These are phyloP conservation scores for Russula earlei DNA, from an alignment of 768 basidiomycete genomes.

Conservation along the genomic window DNA sequence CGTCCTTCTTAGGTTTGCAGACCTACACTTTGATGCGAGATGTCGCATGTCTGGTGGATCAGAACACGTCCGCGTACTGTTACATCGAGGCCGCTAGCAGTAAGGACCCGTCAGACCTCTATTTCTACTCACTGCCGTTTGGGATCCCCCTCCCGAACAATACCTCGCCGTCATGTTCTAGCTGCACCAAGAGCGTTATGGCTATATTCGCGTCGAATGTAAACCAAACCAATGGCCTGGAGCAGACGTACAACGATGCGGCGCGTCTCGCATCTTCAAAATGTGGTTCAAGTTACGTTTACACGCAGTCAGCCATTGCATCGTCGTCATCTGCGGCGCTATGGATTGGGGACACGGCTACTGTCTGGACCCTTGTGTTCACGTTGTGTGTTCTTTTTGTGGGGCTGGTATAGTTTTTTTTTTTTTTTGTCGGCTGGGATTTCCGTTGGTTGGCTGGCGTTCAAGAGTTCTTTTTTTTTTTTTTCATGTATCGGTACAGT, in stretches of 20 bases:
- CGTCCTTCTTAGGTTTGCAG: slow-evolving; percentile 38
- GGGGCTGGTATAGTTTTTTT: background rate
- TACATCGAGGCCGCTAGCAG: slow-evolving; percentile 54
- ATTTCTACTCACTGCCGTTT: slow-evolving; percentile 61
- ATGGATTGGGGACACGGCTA: background rate
- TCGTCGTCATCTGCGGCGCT: slow-evolving; percentile 5
- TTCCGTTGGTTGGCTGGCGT: background rate
- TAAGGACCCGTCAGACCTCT: slow-evolving; percentile 55
- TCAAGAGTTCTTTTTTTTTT: background rate
- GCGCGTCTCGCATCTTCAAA: slow-evolving; percentile 35
- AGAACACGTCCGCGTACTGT: slow-evolving; percentile 58
- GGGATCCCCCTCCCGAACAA: slow-evolving; percentile 44
- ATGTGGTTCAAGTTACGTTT: slow-evolving; percentile 45
- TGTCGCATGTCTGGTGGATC: slow-evolving; percentile 50
- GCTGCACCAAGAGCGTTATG: slow-evolving; percentile 56
- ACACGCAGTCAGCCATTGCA: background rate
- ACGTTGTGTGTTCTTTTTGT: background rate
- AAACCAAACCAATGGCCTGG: slow-evolving; percentile 31
- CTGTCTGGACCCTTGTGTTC: background rate
- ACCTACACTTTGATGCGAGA: slow-evolving; percentile 54
- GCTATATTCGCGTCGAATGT: slow-evolving; percentile 37
- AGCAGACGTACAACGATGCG: slow-evolving; percentile 40
- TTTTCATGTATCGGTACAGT: background rate
- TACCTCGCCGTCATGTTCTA: slow-evolving; percentile 46
- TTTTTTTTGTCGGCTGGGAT: background rate